Evolutionary conservation across 2,329 filamentous ascomycete genomes (phyloP).

Genomic region (Lojkania enalia): DNA sequence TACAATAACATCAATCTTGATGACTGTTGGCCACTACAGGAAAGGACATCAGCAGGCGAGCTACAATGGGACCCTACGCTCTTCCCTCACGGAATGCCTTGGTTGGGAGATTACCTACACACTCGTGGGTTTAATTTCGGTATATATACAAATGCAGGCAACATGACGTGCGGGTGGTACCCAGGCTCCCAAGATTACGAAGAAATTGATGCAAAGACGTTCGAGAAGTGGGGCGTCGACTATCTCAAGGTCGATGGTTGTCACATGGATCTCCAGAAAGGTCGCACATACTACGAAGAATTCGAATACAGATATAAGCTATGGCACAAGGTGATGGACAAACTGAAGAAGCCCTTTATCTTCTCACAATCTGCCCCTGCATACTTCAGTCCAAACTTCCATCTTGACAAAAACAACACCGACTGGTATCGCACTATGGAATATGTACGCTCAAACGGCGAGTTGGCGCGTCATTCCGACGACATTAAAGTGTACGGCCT

Average conservation of each 20-base stretch:
- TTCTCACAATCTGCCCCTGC: conserved; percentile 54
- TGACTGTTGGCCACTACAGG: conserved; percentile 50
- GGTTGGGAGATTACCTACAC: conserved; percentile 47
- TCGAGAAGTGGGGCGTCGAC: conserved; percentile 45
- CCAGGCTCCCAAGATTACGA: conserved; percentile 50
- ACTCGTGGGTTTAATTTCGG: conserved; percentile 49
- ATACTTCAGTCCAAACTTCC: conserved; percentile 45
- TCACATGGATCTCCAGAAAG: conserved; percentile 24
- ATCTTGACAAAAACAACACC: conserved; percentile 41
- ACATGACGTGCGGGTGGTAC: conserved; percentile 50
- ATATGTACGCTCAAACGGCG: conserved; percentile 47
- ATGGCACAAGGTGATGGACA: conserved; percentile 49
- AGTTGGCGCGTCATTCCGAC: conserved; percentile 51
- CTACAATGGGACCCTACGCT: conserved; percentile 48
- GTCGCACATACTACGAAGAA: conserved; percentile 24
- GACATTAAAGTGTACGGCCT: conserved; percentile 50
- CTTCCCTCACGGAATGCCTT: conserved; percentile 51
- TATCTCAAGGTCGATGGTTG: conserved; percentile 36
- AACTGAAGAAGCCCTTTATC: conserved; percentile 43
- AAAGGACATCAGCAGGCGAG: conserved; percentile 43
- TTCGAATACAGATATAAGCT: conserved; percentile 39
- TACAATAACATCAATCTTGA: conserved; percentile 51
- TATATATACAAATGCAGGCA: conserved; percentile 53
- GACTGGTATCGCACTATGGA: conserved; percentile 54
- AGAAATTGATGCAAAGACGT: conserved; percentile 47